Conservation (phyloP, 345 rosid genomes). For the Moringa oleifera region DNA sequence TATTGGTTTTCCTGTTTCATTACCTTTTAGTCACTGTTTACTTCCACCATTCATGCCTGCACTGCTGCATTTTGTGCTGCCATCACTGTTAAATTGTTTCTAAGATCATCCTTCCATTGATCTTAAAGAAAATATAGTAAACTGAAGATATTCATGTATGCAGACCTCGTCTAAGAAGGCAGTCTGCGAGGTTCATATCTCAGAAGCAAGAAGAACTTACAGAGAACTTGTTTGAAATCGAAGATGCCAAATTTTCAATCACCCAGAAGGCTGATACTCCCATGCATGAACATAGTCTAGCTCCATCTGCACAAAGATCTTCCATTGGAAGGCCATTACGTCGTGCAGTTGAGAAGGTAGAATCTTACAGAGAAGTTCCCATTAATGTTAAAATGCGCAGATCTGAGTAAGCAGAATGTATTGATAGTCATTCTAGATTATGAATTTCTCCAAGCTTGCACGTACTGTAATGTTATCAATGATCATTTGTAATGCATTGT, state of each 20-base stretch:
- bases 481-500: too few species aligned
- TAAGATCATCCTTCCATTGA: too few species aligned
- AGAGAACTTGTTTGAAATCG: slow-evolving; percentile 59
- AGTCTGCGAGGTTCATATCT: slow-evolving; percentile 50
- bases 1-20: too few species aligned
- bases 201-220: slow-evolving; percentile 32
- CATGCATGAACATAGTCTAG: slow-evolving; percentile 20
- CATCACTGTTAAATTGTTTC: too few species aligned
- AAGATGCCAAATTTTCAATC: slow-evolving; percentile 28
- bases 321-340: slow-evolving; percentile 56
- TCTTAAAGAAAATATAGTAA: neutral
- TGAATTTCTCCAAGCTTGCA: neutral
- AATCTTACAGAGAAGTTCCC: slow-evolving; percentile 56
- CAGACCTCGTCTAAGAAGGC: slow-evolving; percentile 58
- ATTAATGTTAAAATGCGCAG: slow-evolving; percentile 46
- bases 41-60: too few species aligned
- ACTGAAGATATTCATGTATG: slow-evolving; percentile 8
- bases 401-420: neutral
- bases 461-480: too few species aligned
- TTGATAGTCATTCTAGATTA: neutral
- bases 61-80: too few species aligned
- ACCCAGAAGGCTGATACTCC: slow-evolving; percentile 18
- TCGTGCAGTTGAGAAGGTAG: slow-evolving; percentile 53
- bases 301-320: slow-evolving; percentile 20
- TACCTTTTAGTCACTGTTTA: too few species aligned